Evolutionary conservation across 371 early-diverging fungal species (phyloP).

Genomic region (Phascolomyces articulosus): DNA sequence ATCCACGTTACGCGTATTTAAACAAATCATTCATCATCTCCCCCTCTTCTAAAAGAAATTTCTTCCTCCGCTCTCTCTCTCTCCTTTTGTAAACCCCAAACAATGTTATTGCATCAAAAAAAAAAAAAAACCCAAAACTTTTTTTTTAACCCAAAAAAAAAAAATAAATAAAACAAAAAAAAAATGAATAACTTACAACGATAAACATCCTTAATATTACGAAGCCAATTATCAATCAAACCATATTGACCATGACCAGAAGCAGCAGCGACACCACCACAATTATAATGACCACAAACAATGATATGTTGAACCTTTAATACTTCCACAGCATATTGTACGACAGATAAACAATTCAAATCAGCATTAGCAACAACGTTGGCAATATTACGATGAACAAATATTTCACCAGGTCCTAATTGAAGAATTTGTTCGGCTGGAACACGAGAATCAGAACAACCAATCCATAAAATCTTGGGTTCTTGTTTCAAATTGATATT

Average conservation of each 20-base stretch:
- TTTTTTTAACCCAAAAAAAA: neutral
- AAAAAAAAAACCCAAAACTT: neutral
- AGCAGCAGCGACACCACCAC: conserved; percentile 88
- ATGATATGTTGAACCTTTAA: conserved; percentile 92
- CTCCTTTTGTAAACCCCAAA: too few relatives aligned
- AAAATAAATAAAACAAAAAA: too few relatives aligned
- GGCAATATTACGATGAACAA: conserved; percentile 96
- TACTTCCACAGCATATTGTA: conserved; percentile 92
- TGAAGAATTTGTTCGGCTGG: conserved; percentile 70
- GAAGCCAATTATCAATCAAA: conserved; percentile 86
- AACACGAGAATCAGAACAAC: conserved; percentile 92
- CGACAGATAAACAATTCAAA: conserved; percentile 79
- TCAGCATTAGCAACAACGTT: conserved; percentile 85
- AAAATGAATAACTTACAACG: conserved; percentile 36
- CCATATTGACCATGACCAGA: conserved; percentile 67
- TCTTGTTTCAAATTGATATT: conserved; percentile 70
- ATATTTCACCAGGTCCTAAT: conserved; percentile 85
- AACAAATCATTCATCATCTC: too few relatives aligned
- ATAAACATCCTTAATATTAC: conserved; percentile 79
- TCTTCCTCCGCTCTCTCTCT: too few relatives aligned
- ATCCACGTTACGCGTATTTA: too few relatives aligned
- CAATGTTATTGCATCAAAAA: too few relatives aligned
- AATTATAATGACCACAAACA: conserved; percentile 91
- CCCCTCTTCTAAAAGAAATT: too few relatives aligned
- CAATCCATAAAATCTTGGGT: conserved; percentile 94